Evolutionary conservation across 2,329 filamentous ascomycete genomes (phyloP).

Genomic region (Penicillium sp.): DNA sequence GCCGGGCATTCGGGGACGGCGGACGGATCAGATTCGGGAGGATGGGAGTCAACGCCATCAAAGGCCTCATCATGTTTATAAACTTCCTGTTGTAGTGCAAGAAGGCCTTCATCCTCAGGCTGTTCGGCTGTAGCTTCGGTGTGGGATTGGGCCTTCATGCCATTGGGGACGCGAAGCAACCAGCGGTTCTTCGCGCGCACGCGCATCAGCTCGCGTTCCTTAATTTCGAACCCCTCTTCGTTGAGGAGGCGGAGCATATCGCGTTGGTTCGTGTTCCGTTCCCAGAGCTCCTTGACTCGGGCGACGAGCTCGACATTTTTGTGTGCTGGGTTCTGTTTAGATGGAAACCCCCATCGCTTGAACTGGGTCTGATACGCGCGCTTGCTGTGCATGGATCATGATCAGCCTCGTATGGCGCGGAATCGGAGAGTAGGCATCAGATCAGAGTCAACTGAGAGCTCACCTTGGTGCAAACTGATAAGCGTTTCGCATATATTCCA

Average conservation of each 20-base stretch:
- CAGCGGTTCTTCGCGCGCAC: conserved; percentile 65
- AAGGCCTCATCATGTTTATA: conserved; percentile 32
- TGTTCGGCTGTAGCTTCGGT: conserved; percentile 24
- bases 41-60: conserved; percentile 27
- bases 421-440: not conserved
- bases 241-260: conserved; percentile 69
- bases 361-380: conserved; percentile 72
- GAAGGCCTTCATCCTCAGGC: conserved; percentile 36
- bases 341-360: conserved; percentile 73
- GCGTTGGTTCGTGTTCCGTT: conserved; percentile 64
- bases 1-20: conserved; percentile 12
- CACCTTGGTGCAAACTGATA: conserved; percentile 69
- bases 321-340: conserved; percentile 66
- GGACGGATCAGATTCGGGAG: conserved; percentile 16
- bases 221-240: conserved; percentile 69
- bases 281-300: conserved; percentile 73
- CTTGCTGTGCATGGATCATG: conserved; percentile 47
- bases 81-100: conserved; percentile 39
- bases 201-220: conserved; percentile 64
- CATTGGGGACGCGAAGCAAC: conserved; percentile 60
- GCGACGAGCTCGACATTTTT: conserved; percentile 64
- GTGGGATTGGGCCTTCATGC: conserved; percentile 47
- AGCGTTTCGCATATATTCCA: conserved; percentile 62
- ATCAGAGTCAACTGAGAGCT: conserved; percentile 22
- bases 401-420: not conserved